Evolutionary conservation across 345 rosid genomes (phyloP).

Genomic region (Carallia brachiata): DNA sequence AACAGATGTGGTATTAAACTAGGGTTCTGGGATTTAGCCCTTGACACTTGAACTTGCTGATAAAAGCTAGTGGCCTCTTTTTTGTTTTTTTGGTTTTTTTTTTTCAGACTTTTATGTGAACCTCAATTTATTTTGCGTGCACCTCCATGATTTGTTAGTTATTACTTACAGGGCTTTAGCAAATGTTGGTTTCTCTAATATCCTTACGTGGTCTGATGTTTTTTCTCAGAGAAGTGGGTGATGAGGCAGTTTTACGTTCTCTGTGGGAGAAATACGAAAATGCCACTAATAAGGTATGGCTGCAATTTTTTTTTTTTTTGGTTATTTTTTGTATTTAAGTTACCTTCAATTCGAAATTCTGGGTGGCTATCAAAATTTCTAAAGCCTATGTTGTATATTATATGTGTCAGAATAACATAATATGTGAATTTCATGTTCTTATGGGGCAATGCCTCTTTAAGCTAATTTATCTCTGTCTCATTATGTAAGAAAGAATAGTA

Average conservation of each 20-base stretch:
- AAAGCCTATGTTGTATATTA: not conserved
- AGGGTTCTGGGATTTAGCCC: too few relatives aligned
- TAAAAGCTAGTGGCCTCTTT: too few relatives aligned
- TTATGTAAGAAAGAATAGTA: too few relatives aligned
- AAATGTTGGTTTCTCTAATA: not conserved
- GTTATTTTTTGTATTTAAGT: conserved; percentile 1
- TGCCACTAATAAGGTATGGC: conserved; percentile 51
- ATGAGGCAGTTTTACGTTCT: conserved; percentile 46
- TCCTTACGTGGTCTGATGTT: conserved; percentile 3
- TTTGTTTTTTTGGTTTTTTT: too few relatives aligned
- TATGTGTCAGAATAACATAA: not conserved
- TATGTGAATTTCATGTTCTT: not conserved
- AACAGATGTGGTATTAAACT: too few relatives aligned
- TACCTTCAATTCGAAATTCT: not conserved
- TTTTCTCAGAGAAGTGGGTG: conserved; percentile 49
- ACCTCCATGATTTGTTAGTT: not conserved
- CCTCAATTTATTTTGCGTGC: too few relatives aligned
- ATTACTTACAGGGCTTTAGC: not conserved
- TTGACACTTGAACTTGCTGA: too few relatives aligned
- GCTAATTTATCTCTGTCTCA: too few relatives aligned
- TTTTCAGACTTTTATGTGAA: too few relatives aligned
- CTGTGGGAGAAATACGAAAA: conserved; percentile 56
- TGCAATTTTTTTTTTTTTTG: too few relatives aligned
- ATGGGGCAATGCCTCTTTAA: not conserved
- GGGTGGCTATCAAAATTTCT: not conserved